Evolutionary conservation across 352 stramenopile genomes (phyloP).

Genomic region (Phytophthora quininea): DNA sequence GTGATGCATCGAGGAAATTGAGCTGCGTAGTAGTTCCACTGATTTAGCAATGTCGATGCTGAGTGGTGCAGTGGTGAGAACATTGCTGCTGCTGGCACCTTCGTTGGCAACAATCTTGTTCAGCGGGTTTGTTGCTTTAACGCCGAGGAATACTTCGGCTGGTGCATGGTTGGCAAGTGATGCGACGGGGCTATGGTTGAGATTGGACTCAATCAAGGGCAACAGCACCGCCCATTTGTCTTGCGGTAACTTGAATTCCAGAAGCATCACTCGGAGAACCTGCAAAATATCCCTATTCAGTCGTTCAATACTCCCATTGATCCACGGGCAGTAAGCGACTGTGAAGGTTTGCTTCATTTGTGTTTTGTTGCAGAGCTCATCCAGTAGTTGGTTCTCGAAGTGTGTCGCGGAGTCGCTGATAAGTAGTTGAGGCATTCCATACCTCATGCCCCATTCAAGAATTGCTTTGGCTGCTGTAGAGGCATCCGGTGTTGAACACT

Average conservation of each 20-base stretch:
- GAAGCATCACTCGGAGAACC: constrained; percentile 4
- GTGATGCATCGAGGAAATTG: constrained; percentile 3
- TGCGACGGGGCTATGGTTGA: constrained; percentile 4
- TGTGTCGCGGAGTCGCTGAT: constrained; percentile 9
- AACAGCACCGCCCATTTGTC: constrained; percentile 3
- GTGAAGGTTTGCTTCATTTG: constrained; percentile 12
- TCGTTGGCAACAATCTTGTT: background rate
- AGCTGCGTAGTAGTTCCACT: background rate
- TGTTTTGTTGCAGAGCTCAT: background rate
- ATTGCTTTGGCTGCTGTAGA: constrained; percentile 2
- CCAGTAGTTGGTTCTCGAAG: constrained; percentile 8
- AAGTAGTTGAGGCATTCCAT: background rate
- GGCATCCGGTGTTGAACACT: background rate
- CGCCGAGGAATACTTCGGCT: constrained; percentile 7
- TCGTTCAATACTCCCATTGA: constrained; percentile 7
- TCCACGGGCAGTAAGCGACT: constrained; percentile 8
- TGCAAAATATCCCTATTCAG: constrained; percentile 12
- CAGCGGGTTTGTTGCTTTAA: background rate
- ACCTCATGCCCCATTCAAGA: constrained; percentile 6
- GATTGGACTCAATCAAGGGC: constrained; percentile 1
- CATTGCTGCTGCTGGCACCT: background rate
- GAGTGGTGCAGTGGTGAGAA: background rate
- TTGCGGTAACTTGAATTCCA: constrained; percentile 6
- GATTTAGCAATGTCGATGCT: background rate
- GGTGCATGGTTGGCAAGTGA: constrained; percentile 3